Percentiles rank a stretch among this genome's conserved stretches.
Conservation (phyloP, 208 protist species). For the Trypanosomatidae sp. region DNA sequence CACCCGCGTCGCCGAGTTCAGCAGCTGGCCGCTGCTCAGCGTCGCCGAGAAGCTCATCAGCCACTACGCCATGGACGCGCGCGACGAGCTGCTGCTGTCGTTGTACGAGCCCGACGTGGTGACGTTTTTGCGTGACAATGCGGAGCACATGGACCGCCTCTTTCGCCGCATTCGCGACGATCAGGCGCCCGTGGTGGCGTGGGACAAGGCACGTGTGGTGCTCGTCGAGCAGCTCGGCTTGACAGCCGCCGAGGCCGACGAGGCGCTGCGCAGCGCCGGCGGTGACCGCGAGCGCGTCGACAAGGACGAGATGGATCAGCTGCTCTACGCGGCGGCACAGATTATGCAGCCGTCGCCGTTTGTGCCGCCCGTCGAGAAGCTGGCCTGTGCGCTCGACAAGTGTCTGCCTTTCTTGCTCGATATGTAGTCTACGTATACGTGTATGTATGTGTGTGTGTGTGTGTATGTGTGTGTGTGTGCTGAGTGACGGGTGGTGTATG, state of each 20-base stretch:
- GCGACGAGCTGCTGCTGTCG: conserved; percentile 28
- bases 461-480: too few species aligned
- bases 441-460: too few species aligned
- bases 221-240: conserved; percentile 26
- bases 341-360: conserved; percentile 69
- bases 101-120: conserved; percentile 20
- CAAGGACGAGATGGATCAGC: conserved; percentile 34
- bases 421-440: too few species aligned
- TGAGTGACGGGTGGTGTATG: too few species aligned
- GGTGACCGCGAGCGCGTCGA: conserved; percentile 13
- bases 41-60: conserved; percentile 56
- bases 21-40: conserved; percentile 25
- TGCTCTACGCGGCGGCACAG: conserved; percentile 25
- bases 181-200: conserved; percentile 14
- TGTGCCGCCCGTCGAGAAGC: conserved; percentile 26
- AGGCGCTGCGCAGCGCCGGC: conserved; percentile 15
- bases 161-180: conserved; percentile 30
- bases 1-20: conserved; percentile 61
- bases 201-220: conserved; percentile 16
- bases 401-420: conserved; percentile 12
- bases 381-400: conserved; percentile 20
- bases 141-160: conserved; percentile 13
- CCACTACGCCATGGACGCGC: conserved; percentile 33
- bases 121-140: conserved; percentile 22
- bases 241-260: conserved; percentile 17